phyloP scores from a whole-genome alignment of 345 rosid genomes.

The Mangifera indica region DNA sequence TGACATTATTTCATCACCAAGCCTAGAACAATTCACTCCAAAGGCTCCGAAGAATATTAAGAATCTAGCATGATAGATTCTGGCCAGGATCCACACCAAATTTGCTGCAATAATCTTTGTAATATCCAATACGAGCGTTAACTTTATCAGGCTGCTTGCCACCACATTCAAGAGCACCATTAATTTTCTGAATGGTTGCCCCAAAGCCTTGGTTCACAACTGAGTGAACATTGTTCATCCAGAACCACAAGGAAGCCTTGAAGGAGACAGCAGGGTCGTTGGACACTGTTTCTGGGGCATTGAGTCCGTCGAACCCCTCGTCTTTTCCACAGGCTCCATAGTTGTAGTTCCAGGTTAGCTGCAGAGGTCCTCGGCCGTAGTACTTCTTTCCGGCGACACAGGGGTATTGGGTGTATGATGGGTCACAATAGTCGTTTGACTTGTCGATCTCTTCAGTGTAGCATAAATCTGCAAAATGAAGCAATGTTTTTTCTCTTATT shows the following conservation, averaged over 20 bases:
- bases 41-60: too few relatives aligned
- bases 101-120: background rate
- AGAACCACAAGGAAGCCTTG: conserved; percentile 53
- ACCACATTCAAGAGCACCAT: conserved; percentile 46
- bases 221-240: conserved; percentile 50
- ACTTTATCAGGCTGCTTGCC: conserved; percentile 24
- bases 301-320: conserved; percentile 33
- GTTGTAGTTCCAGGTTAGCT: conserved; percentile 56
- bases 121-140: background rate
- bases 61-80: background rate
- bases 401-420: conserved; percentile 23
- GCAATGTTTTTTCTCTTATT: too few relatives aligned
- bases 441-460: conserved; percentile 28
- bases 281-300: conserved; percentile 44
- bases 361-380: conserved; percentile 60
- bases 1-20: background rate
- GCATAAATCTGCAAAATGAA: conserved; percentile 27
- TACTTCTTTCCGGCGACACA: conserved; percentile 39
- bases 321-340: conserved; percentile 47
- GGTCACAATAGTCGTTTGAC: conserved; percentile 30
- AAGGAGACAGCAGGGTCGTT: conserved; percentile 39
- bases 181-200: conserved; percentile 48
- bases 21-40: too few relatives aligned
- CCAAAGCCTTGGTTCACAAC: conserved; percentile 50
- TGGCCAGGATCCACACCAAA: conserved; percentile 4